These are phyloP conservation scores for Whalleya microplaca DNA, from an alignment of 2,329 filamentous ascomycete species.

Conservation along the genomic window DNA sequence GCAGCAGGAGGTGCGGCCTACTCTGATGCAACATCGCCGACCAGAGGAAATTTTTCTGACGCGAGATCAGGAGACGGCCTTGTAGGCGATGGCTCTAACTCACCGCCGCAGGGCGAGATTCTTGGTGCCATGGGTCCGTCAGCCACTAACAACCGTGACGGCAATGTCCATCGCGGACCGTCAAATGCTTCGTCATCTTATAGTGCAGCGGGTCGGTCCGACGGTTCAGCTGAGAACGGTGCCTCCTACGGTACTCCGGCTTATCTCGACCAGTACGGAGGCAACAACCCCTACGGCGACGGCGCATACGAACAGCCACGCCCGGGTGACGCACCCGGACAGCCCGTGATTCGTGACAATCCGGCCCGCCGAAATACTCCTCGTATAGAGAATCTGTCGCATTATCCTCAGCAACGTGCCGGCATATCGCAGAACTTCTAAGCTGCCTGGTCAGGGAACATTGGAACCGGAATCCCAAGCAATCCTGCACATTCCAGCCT, in stretches of 20 bases:
- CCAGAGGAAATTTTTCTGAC: conserved; percentile 67
- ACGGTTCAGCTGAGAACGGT: conserved; percentile 61
- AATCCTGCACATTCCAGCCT: background rate
- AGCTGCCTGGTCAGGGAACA: background rate
- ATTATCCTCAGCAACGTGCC: conserved; percentile 89
- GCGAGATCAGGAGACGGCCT: conserved; percentile 71
- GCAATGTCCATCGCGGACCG: conserved; percentile 81
- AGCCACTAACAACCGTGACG: conserved; percentile 64
- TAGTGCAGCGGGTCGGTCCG: conserved; percentile 78
- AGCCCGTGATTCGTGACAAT: conserved; percentile 91
- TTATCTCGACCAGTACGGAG: conserved; percentile 65
- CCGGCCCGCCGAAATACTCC: conserved; percentile 89
- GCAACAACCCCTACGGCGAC: conserved; percentile 59
- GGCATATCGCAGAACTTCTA: conserved; percentile 98
- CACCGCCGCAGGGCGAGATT: conserved; percentile 74
- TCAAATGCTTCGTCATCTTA: conserved; percentile 98
- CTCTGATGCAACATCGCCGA: conserved; percentile 76
- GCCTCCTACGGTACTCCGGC: conserved; percentile 51
- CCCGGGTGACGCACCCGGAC: conserved; percentile 52
- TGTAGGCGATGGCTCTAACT: conserved; percentile 53
- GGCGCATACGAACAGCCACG: conserved; percentile 43
- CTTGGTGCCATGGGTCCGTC: conserved; percentile 80
- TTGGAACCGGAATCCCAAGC: conserved; percentile 9
- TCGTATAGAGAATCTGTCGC: conserved; percentile 86
- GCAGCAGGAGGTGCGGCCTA: conserved; percentile 65